Percentiles rank a stretch among this genome's conserved stretches.
Evolutionary conservation across 345 rosid genomes (phyloP).

Genomic region (Bruguiera sexangula): DNA sequence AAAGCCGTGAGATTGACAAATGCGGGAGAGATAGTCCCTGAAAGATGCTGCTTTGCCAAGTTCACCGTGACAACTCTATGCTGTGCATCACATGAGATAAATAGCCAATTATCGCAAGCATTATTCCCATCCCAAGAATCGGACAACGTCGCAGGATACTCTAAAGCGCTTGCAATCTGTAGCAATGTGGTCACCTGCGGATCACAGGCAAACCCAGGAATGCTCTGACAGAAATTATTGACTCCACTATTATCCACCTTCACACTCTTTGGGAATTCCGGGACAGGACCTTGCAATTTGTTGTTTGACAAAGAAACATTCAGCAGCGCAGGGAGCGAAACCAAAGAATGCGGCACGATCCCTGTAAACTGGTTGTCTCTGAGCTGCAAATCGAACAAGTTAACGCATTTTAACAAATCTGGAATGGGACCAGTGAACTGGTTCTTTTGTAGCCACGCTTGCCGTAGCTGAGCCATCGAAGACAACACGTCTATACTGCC

Average conservation of each 20-base stretch:
- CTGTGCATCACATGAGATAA: constrained; percentile 44
- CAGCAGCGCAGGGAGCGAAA: constrained; percentile 33
- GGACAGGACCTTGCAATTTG: constrained; percentile 69
- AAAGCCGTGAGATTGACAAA: constrained; percentile 52
- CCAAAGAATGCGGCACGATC: constrained; percentile 45
- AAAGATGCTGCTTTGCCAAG: constrained; percentile 44
- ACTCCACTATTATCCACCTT: constrained; percentile 18
- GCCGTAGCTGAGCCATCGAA: constrained; percentile 45
- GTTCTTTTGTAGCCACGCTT: constrained; percentile 73
- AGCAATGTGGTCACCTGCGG: constrained; percentile 59
- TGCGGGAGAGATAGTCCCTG: constrained; percentile 61
- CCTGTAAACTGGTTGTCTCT: constrained; percentile 76
- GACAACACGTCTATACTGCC: constrained; percentile 60
- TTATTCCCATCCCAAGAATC: constrained; percentile 71
- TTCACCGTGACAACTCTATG: constrained; percentile 39
- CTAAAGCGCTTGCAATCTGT: constrained; percentile 55
- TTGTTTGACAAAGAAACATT: constrained; percentile 59
- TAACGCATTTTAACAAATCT: constrained; percentile 52
- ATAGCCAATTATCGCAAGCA: constrained; percentile 57
- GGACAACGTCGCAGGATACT: constrained; percentile 53
- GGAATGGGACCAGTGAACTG: constrained; percentile 71
- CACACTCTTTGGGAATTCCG: constrained; percentile 31
- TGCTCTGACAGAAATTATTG: constrained; percentile 47
- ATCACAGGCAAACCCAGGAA: constrained; percentile 44
- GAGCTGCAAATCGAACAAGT: constrained; percentile 61